Evolutionary conservation across 2,329 filamentous ascomycete genomes (phyloP).

Genomic region (Arthrobotrys sphaeroides): DNA sequence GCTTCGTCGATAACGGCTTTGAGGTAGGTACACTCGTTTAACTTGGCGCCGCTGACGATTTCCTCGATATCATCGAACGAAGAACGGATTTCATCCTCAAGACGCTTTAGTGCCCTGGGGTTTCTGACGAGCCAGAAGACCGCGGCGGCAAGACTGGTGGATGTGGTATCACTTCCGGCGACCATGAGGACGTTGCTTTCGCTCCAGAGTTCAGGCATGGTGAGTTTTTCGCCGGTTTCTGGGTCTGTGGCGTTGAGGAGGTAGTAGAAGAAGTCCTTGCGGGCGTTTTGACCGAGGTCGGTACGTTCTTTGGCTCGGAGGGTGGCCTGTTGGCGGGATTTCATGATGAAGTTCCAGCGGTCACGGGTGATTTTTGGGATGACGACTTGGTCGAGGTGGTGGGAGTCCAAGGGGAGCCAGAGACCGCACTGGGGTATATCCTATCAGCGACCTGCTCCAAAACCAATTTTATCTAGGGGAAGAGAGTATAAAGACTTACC

Average conservation of each 20-base stretch:
- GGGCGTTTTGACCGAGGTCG: conserved; percentile 60
- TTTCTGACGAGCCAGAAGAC: conserved; percentile 71
- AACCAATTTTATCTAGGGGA: not conserved
- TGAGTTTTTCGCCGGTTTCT: conserved; percentile 74
- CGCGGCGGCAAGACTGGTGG: conserved; percentile 70
- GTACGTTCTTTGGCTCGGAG: conserved; percentile 60
- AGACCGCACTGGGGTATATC: conserved; percentile 69
- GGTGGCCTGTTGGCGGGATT: conserved; percentile 66
- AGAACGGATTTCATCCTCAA: conserved; percentile 66
- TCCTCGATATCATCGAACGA: conserved; percentile 68
- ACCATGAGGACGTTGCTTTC: conserved; percentile 72
- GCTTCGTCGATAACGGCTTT: conserved; percentile 67
- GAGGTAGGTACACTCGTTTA: conserved; percentile 68
- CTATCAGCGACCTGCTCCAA: conserved; percentile 15
- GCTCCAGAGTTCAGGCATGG: conserved; percentile 74
- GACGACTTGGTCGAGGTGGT: conserved; percentile 73
- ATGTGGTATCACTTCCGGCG: conserved; percentile 72
- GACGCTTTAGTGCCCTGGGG: conserved; percentile 64
- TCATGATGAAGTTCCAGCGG: conserved; percentile 75
- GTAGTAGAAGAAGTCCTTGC: conserved; percentile 65
- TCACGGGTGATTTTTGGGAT: conserved; percentile 74
- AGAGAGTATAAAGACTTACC: conserved; percentile 58
- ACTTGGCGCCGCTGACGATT: conserved; percentile 66
- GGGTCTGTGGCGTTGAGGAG: conserved; percentile 71
- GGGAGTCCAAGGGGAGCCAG: conserved; percentile 74